Base-by-base conservation (phyloP, 352 stramenopile species). In the Phytopythium vexans region DNA sequence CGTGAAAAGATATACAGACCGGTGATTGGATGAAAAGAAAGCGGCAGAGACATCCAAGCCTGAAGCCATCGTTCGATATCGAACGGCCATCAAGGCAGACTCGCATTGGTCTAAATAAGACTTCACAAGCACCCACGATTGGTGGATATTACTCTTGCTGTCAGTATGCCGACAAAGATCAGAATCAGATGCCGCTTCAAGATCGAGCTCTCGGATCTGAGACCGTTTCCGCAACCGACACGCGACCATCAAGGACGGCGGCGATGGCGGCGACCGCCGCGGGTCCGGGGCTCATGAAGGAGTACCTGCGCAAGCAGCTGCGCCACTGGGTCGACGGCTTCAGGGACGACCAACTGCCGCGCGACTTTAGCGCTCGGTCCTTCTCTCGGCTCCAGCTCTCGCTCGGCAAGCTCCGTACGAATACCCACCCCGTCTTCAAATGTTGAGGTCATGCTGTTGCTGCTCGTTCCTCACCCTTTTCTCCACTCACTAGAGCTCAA, bases 281-380 rank as follows among this genome's bases (percentile, higher is more conserved):
- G 31, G 52, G 21, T 27, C 21, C 21, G 21, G 21, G 16, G 9
- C 66, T 69, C 39, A 86, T 89, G 74, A 89, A 89, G 65, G 78
- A 89, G 56, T 85, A 86, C 51, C 56, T 89, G 11, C 74, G 74
- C 44, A 74, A 71, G 42, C 76, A 89, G 56, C 72, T 89, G 42
- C 68, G 62, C 39, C 77, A 86, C 64, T 88, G 77, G 79, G 54
- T 85, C 56, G 74, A 86, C 11, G 72, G 70, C 55, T 86, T 85
- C 54, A 74, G 66, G 35, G 74, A 87, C 48, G 62, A 74, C 36
- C 70, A 81, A 62, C 56, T 88, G 32, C 79, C 77, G 36, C 72
- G 75, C 35, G 74, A 86, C 50, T 88, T 88, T 39, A 43, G 61
- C 48, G 31, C 60, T 49, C 83, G 82, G 54, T 69, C 54, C 12